These are phyloP conservation scores for Peronospora destructor DNA, from an alignment of 352 stramenopile genomes.

Conservation along the genomic window DNA sequence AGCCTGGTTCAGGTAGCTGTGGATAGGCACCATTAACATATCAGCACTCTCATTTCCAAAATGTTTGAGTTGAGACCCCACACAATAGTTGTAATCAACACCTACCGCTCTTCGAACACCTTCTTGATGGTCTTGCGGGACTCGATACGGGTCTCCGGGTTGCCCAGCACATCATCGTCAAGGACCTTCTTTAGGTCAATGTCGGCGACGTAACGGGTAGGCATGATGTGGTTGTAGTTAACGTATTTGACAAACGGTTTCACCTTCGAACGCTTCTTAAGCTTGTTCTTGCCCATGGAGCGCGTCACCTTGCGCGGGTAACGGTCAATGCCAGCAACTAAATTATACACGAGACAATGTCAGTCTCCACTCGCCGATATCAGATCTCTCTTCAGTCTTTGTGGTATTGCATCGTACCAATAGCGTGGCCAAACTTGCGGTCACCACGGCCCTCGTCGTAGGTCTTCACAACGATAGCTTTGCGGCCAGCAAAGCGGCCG, in stretches of 20 bases:
- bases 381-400: neutral
- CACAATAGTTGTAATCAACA: constrained; percentile 1
- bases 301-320: constrained; percentile 96
- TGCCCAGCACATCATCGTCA: constrained; percentile 82
- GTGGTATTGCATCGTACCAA: constrained; percentile 46
- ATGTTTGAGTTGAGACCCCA: neutral
- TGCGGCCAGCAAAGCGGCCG: constrained; percentile 97
- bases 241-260: constrained; percentile 99
- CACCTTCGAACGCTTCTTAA: constrained; percentile 95
- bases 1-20: constrained; percentile 89
- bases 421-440: constrained; percentile 96
- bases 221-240: constrained; percentile 99
- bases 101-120: constrained; percentile 97
- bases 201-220: constrained; percentile 98
- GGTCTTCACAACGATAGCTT: constrained; percentile 98
- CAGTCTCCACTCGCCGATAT: neutral
- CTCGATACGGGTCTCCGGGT: constrained; percentile 81
- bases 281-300: constrained; percentile 95
- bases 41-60: constrained; percentile 9
- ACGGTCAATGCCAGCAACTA: constrained; percentile 92
- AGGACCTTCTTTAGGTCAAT: constrained; percentile 99
- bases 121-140: constrained; percentile 99
- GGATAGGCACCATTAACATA: constrained; percentile 2
- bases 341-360: constrained; percentile 6
- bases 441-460: constrained; percentile 94